phyloP scores from a whole-genome alignment of 2,329 filamentous ascomycete species.

The Tolypocladium sp. region DNA sequence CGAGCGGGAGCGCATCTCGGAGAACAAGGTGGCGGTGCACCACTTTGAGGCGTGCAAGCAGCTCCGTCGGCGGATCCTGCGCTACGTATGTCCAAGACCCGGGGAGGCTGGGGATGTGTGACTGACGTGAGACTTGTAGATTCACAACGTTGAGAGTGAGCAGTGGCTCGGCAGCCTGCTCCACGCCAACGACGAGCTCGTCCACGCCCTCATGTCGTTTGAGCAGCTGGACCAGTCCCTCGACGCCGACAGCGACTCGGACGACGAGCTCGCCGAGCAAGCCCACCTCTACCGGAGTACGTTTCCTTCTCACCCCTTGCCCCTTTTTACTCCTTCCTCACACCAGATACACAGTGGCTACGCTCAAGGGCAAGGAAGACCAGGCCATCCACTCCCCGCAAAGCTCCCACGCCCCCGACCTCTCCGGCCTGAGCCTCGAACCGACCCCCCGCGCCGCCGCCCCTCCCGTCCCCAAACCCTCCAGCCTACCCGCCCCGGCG shows the following conservation, averaged over 20 bases:
- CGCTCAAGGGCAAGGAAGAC: conserved; percentile 40
- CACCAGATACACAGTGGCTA: conserved; percentile 32
- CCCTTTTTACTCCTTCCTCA: conserved; percentile 6
- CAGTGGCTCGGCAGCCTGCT: conserved; percentile 87
- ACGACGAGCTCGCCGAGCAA: conserved; percentile 59
- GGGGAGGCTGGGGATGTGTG: background rate
- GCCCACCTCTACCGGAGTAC: conserved; percentile 55
- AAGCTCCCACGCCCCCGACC: conserved; percentile 28
- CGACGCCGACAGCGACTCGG: conserved; percentile 63
- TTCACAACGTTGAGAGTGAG: conserved; percentile 83
- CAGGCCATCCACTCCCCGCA: conserved; percentile 29
- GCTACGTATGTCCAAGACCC: conserved; percentile 49
- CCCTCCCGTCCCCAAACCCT: conserved; percentile 25
- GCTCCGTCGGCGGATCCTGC: conserved; percentile 72
- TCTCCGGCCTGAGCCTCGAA: conserved; percentile 35
- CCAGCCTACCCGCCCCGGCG: background rate
- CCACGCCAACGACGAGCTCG: conserved; percentile 92
- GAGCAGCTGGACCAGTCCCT: conserved; percentile 87
- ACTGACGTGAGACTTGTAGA: conserved; percentile 33
- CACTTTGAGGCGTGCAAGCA: conserved; percentile 82
- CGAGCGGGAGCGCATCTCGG: conserved; percentile 77
- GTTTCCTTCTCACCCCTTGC: conserved; percentile 10
- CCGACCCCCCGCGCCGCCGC: conserved; percentile 26
- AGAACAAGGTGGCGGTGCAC: conserved; percentile 65
- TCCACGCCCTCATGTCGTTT: conserved; percentile 85